These are phyloP conservation scores for Ogataea neopini DNA, from an alignment of 805 yeast genomes.

Conservation along the genomic window DNA sequence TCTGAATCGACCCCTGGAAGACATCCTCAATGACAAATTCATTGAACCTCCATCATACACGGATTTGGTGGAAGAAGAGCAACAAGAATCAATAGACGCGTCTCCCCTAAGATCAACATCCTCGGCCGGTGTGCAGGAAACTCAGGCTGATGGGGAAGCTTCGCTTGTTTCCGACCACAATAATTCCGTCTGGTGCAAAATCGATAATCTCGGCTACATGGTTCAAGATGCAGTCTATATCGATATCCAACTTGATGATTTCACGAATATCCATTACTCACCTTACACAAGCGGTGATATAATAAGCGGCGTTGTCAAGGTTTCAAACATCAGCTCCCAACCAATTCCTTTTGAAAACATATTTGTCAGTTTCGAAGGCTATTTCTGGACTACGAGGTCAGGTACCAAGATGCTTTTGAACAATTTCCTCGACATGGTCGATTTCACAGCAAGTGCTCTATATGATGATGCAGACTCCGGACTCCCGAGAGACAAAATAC, in stretches of 20 bases:
- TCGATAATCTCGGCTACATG: slow-evolving; percentile 15
- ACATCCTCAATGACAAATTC: slow-evolving; percentile 11
- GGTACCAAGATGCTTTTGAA: slow-evolving; percentile 18
- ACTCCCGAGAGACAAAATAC: slow-evolving; percentile 19
- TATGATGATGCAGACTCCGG: slow-evolving; percentile 16
- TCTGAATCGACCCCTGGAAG: slow-evolving; percentile 18
- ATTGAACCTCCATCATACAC: slow-evolving; percentile 16
- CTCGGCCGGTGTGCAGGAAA: background rate
- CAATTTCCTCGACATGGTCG: slow-evolving; percentile 42
- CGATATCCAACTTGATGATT: slow-evolving; percentile 31
- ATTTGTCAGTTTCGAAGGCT: slow-evolving; percentile 46
- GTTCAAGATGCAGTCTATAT: slow-evolving; percentile 26
- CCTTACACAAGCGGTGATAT: slow-evolving; percentile 19
- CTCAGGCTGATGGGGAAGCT: background rate
- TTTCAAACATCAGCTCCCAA: slow-evolving; percentile 13
- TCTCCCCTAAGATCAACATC: background rate
- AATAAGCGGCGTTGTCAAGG: slow-evolving; percentile 16
- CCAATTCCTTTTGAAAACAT: slow-evolving; percentile 44
- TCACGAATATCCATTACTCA: slow-evolving; percentile 8
- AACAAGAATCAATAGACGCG: background rate
- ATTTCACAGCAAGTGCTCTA: slow-evolving; percentile 31
- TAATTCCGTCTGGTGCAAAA: slow-evolving; percentile 17
- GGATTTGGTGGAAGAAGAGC: background rate
- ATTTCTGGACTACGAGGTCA: slow-evolving; percentile 27
- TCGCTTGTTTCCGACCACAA: background rate